Base-by-base conservation (phyloP, 768 basidiomycete species). In the Termitomyces eurrhizus region DNA sequence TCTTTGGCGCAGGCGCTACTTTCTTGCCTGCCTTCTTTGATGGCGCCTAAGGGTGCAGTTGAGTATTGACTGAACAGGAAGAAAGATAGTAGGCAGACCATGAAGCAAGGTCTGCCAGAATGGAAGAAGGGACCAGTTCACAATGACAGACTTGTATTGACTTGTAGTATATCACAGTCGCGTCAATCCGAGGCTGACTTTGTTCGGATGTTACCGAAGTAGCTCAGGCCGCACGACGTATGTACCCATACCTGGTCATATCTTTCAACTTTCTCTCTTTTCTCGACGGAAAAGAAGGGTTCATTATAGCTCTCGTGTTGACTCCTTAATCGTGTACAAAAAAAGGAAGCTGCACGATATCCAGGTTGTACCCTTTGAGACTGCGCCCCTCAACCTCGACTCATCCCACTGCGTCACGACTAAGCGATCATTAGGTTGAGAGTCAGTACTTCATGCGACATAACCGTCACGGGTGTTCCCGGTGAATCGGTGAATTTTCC, bases 21-120 rank as follows among this genome's bases (percentile, higher is more conserved):
- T 93, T 93, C 83, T 92, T 93, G 44, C 87, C 92, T 51, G 92
- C 92, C 77, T 93, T 94, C 81, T 92, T 94, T 51, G 92, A 93
- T 68, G 86, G 85, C 52, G 90, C 92, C 92, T 93, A 67, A 3
- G 60, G 36, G 44, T 18, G 39, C 41, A 58, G 68, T 58, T 39
- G 39, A 45, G 18, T 18, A 29, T 36, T 2, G 32, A 42, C 8
- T 8, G 41, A 18, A 54, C 36, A 16, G 7, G 29, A 50, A 24
- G 37, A 2, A 53, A 29, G 16, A 52, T 41, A 29, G 29, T 37
- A 36, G 26, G 42, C 66, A 57, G 18, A 66, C 67, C 67, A 68
- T 68, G 48, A 49, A 56, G 12, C 41, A 21, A 33, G 44, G 12
- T 56, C 21, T 52, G 42, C 56, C 35, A 53, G 57, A 59, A 33